A percentile compares a stretch with the other conserved stretches of the same genome.
Evolutionary conservation across 148 eudicot species (phyloP).

Genomic region (Simmondsia chinensis): DNA sequence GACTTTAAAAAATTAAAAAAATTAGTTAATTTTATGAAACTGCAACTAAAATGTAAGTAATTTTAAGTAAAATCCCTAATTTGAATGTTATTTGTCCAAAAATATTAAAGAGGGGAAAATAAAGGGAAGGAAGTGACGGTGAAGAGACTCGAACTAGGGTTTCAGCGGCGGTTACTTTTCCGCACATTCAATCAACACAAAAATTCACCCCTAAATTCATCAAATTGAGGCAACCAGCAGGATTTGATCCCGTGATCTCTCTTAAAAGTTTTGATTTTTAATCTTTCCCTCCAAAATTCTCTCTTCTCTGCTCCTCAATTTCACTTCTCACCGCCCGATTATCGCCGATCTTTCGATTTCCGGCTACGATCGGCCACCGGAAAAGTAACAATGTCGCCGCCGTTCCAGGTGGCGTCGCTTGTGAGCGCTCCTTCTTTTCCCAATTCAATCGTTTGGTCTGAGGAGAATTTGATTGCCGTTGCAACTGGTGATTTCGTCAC

Average conservation of each 20-base stretch:
- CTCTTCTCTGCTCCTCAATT: not conserved
- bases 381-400: constrained; percentile 26
- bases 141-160: constrained; percentile 14
- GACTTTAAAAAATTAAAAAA: too few species aligned
- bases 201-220: not conserved
- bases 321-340: constrained; percentile 5
- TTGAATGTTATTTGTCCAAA: too few species aligned
- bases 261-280: too few species aligned
- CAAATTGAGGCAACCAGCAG: not conserved
- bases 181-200: not conserved
- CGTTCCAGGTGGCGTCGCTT: constrained; percentile 58
- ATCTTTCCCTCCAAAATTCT: not conserved
- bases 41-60: too few species aligned
- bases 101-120: too few species aligned
- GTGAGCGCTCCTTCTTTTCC: constrained; percentile 58
- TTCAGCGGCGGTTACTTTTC: not conserved
- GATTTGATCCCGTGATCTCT: constrained; percentile 15
- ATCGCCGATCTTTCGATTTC: not conserved
- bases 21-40: too few species aligned
- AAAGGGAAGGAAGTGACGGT: too few species aligned
- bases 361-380: constrained; percentile 3
- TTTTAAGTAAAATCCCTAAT: too few species aligned
- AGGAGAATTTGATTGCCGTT: constrained; percentile 73
- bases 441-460: constrained; percentile 75
- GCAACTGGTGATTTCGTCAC: constrained; percentile 62